These are phyloP conservation scores for Capronia coronata DNA, from an alignment of 2,329 filamentous ascomycete species.

Conservation along the genomic window DNA sequence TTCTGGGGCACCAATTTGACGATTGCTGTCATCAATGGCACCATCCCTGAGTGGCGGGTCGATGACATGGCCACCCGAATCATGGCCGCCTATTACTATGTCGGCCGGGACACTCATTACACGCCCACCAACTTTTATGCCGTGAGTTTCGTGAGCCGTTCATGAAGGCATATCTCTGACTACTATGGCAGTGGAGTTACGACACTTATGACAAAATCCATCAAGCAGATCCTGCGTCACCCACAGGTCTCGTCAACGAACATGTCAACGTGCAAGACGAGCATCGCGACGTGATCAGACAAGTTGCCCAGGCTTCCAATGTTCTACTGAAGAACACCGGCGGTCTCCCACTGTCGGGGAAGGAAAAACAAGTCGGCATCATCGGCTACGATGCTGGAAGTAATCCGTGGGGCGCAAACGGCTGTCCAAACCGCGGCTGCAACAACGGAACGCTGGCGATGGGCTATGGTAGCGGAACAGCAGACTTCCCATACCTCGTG, in stretches of 20 bases:
- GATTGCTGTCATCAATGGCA: constrained; percentile 80
- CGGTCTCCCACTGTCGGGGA: constrained; percentile 64
- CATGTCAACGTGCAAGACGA: constrained; percentile 77
- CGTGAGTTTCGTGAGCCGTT: constrained; percentile 1
- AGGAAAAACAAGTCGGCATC: constrained; percentile 67
- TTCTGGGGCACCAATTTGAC: constrained; percentile 88
- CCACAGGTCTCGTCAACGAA: constrained; percentile 54
- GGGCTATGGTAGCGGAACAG: constrained; percentile 57
- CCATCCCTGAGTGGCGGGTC: constrained; percentile 75
- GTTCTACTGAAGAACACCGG: constrained; percentile 84
- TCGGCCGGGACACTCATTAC: constrained; percentile 45
- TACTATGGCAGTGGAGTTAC: constrained; percentile 58
- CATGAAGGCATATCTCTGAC: not conserved
- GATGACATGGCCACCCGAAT: constrained; percentile 90
- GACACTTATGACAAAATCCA: constrained; percentile 69
- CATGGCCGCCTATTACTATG: constrained; percentile 59
- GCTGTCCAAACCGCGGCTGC: constrained; percentile 63
- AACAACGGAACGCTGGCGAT: constrained; percentile 56
- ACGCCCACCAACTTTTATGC: constrained; percentile 67
- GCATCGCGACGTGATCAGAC: constrained; percentile 66
- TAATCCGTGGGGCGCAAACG: constrained; percentile 69
- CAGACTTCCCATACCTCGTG: constrained; percentile 57
- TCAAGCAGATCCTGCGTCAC: constrained; percentile 38
- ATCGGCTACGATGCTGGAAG: constrained; percentile 78
- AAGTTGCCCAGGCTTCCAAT: constrained; percentile 70